Conservation (phyloP, 2,329 filamentous ascomycete genomes). For the Chaetomium olivaceum region DNA sequence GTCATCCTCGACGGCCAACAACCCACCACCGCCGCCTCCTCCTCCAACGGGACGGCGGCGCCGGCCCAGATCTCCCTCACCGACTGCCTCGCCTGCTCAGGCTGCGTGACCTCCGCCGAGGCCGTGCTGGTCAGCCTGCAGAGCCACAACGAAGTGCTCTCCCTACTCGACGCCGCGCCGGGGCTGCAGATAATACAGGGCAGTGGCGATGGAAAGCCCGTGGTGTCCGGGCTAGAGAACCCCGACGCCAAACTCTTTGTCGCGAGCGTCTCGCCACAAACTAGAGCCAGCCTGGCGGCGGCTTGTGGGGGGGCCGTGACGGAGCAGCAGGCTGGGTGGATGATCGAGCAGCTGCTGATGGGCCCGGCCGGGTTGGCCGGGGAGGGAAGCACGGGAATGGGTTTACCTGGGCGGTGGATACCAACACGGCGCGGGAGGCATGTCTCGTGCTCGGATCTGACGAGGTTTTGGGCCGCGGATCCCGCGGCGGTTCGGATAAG, state of each 20-base stretch:
- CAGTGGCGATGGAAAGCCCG: conserved; percentile 36
- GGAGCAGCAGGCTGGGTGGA: conserved; percentile 71
- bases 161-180: conserved; percentile 70
- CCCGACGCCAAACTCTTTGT: conserved; percentile 76
- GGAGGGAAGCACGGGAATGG: conserved; percentile 72
- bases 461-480: conserved; percentile 56
- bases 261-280: conserved; percentile 89
- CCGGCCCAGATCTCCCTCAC: conserved; percentile 94
- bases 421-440: conserved; percentile 77
- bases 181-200: conserved; percentile 45
- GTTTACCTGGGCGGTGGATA: conserved; percentile 90
- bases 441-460: conserved; percentile 78
- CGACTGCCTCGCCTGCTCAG: conserved; percentile 95
- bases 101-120: conserved; percentile 95
- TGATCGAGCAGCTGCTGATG: conserved; percentile 78
- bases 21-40: conserved; percentile 48
- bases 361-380: conserved; percentile 67
- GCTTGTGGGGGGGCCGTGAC: conserved; percentile 72
- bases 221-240: conserved; percentile 56
- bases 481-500: conserved; percentile 25
- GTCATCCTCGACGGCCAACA: conserved; percentile 86
- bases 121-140: conserved; percentile 95
- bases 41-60: conserved; percentile 44
- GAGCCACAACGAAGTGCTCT: conserved; percentile 87
- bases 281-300: conserved; percentile 83